Evolutionary conservation across 2,329 filamentous ascomycete genomes (phyloP).

Genomic region (Ophiocordyceps camponoti-saundersi): DNA sequence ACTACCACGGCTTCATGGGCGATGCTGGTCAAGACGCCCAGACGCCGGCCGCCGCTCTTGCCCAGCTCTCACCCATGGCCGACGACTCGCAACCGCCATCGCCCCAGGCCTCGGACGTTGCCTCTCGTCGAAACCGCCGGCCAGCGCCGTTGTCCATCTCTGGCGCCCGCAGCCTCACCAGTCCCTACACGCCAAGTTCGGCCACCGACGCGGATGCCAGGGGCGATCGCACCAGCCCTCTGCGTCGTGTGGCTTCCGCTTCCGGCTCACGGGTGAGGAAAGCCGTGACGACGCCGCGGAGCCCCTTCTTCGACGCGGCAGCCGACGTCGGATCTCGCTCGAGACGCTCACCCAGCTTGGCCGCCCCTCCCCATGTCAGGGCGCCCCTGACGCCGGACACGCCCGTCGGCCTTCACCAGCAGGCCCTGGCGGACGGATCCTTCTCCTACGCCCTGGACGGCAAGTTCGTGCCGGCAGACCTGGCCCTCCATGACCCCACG

Average conservation of each 20-base stretch:
- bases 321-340: constrained; percentile 17
- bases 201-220: constrained; percentile 28
- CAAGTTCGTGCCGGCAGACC: constrained; percentile 12
- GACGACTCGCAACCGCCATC: constrained; percentile 22
- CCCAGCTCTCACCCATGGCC: constrained; percentile 2
- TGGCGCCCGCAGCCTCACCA: constrained; percentile 26
- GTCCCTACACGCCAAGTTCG: constrained; percentile 22
- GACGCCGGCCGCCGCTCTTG: neutral
- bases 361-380: constrained; percentile 19
- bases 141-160: constrained; percentile 28
- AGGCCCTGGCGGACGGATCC: constrained; percentile 20
- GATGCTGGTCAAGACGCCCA: neutral
- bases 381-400: constrained; percentile 34
- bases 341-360: constrained; percentile 24
- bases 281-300: constrained; percentile 13
- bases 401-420: constrained; percentile 21
- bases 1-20: constrained; percentile 1
- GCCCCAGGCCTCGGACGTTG: constrained; percentile 34
- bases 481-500: constrained; percentile 22
- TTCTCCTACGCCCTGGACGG: constrained; percentile 16
- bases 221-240: constrained; percentile 26
- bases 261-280: constrained; percentile 22
- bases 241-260: constrained; percentile 36
- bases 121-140: constrained; percentile 29
- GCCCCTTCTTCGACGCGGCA: constrained; percentile 23